Conservation (phyloP, 2,329 filamentous ascomycete genomes). For the Diplocarpon rosae region DNA sequence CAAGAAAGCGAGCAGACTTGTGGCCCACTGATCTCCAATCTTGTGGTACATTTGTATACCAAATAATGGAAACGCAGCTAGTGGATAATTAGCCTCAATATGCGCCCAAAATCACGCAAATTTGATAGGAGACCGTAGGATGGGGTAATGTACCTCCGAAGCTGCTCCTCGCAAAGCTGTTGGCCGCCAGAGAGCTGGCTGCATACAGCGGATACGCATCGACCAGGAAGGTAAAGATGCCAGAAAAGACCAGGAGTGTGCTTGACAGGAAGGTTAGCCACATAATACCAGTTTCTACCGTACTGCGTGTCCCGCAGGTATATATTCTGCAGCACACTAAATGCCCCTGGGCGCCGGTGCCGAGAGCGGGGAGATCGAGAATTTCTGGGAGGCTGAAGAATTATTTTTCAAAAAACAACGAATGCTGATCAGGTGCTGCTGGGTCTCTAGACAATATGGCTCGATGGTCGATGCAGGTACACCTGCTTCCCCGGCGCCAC, state of each 20-base stretch:
- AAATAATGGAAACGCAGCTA: conserved; percentile 66
- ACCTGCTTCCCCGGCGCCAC: conserved; percentile 11
- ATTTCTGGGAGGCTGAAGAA: neutral
- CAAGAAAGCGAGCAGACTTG: conserved; percentile 49
- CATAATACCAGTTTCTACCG: conserved; percentile 6
- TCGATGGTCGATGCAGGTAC: conserved; percentile 17
- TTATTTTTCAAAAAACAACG: neutral
- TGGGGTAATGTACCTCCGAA: conserved; percentile 43
- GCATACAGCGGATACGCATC: conserved; percentile 69
- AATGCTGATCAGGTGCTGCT: neutral
- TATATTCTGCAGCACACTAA: neutral
- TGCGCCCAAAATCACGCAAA: neutral
- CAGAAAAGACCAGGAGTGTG: conserved; percentile 67
- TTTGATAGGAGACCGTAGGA: neutral
- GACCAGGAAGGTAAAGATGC: conserved; percentile 74
- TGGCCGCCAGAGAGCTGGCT: conserved; percentile 70
- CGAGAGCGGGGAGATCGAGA: too few relatives aligned
- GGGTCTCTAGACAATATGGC: conserved; percentile 3
- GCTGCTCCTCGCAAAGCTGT: conserved; percentile 65
- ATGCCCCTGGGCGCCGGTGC: neutral
- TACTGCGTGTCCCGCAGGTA: conserved; percentile 2
- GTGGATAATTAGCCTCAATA: conserved; percentile 13
- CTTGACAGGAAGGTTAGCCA: conserved; percentile 34
- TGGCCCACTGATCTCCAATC: conserved; percentile 62
- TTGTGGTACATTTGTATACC: conserved; percentile 60